Evolutionary conservation across 2,329 filamentous ascomycete species (phyloP), one percentile per base, ranked within the genome.

Genomic region (Colletotrichum cuscutae): DNA sequence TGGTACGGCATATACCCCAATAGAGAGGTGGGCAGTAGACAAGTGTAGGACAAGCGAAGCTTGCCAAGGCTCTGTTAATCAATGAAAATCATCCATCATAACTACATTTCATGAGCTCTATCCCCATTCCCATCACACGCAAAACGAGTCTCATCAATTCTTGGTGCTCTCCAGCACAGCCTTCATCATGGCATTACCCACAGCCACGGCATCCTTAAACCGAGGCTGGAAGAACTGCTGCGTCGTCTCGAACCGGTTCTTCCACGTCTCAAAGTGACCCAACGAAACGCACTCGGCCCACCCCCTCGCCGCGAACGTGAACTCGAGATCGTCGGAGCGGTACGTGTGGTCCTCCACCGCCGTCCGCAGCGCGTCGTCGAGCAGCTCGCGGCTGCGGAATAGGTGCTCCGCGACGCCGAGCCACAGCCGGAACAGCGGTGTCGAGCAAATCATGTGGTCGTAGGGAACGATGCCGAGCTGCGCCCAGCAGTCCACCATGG

Each of bases 401-500:
- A 99, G 88, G 81, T 97, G 96, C 84, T 99, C 97, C 1, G 95
- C 96, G n/a, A 98, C 97, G 69, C 97, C 97, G 42, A 99, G 89
- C 91, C 97, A 98, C 76, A 99, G 90, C 63, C 97, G 93, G 86
- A 99, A 99, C 59, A 98, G 90, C 85, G 97, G 97, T 52, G 97
- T 99, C 66, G 95, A 98, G 86, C 97, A 99, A 77, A 99, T 97
- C 95, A 99, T 99, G 86, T 99, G 97, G 83, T 99, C 96, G 82
- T 99, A 99, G 0, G 97, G 97, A 60, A 97, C 93, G 78, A 98
- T 99, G 42, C 92, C 93, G 58, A 98, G 89, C 76, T 94, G 94
- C 80, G 94, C 97, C 97, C 97, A 99, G 84, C 96, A 98, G 85
- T 99, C 97, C 56, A 98, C 97, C 90, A 99, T 99, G 59, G 95